Conservation (phyloP, 805 yeast species). For the Trichomonascus vanleenenianus region DNA sequence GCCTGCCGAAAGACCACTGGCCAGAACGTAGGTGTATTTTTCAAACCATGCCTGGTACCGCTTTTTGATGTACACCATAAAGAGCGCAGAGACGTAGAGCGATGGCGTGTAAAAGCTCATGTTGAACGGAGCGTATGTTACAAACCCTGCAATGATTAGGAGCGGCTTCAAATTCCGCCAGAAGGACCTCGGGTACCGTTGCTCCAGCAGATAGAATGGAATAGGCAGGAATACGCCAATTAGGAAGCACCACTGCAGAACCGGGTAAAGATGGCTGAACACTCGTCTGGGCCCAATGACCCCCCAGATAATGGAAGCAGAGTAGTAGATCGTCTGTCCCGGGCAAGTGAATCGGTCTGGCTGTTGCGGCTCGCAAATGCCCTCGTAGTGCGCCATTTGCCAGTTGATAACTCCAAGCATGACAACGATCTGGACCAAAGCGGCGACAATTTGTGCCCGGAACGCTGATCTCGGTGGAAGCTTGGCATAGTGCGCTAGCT, state of each 20-base stretch:
- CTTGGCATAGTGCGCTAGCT: conserved; percentile 39
- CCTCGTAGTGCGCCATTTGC: conserved; percentile 26
- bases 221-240: conserved; percentile 12
- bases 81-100: conserved; percentile 36
- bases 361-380: conserved; percentile 24
- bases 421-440: conserved; percentile 32
- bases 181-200: background rate
- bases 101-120: conserved; percentile 33
- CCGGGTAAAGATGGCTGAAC: conserved; percentile 27
- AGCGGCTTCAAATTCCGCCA: conserved; percentile 25
- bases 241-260: conserved; percentile 17
- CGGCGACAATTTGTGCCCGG: conserved; percentile 33
- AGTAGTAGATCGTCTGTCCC: conserved; percentile 39
- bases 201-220: conserved; percentile 5
- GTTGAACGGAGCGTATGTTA: conserved; percentile 32
- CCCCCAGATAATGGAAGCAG: conserved; percentile 39
- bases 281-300: conserved; percentile 42
- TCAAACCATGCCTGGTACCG: conserved; percentile 44
- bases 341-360: conserved; percentile 30
- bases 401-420: conserved; percentile 25
- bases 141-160: conserved; percentile 22
- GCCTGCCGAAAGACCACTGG: conserved; percentile 42
- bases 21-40: conserved; percentile 42
- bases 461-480: conserved; percentile 37
- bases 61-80: conserved; percentile 38